Conservation (phyloP, 2,329 filamentous ascomycete genomes). For the Coleophoma cylindrospora region DNA sequence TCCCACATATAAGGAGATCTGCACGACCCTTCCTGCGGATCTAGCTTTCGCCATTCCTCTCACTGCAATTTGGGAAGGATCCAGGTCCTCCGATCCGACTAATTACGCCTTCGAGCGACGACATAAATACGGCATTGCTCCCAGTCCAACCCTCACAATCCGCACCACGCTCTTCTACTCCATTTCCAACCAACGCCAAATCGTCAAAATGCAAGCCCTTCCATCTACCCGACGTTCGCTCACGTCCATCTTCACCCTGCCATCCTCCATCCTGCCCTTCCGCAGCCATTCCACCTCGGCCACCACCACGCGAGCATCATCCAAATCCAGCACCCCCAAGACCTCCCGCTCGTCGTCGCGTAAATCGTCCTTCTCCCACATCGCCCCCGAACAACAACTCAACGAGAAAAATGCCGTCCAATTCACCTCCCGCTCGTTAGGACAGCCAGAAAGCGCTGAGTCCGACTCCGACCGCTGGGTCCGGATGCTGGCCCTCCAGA, state of each 20-base stretch:
- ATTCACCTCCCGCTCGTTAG: background rate
- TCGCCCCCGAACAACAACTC: background rate
- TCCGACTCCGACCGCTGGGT: constrained; percentile 21
- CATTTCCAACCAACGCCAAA: background rate
- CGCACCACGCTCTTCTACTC: background rate
- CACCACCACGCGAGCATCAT: background rate
- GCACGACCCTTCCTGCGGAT: no score
- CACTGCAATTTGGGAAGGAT: no score
- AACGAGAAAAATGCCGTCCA: background rate
- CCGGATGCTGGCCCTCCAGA: constrained; percentile 23
- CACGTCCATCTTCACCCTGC: background rate
- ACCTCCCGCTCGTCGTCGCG: background rate
- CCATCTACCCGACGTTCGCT: constrained; percentile 11
- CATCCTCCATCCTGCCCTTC: background rate
- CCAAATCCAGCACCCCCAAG: background rate
- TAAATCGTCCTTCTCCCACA: background rate
- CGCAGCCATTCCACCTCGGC: background rate
- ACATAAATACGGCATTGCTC: no score
- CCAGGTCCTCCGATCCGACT: no score
- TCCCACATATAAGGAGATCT: no score
- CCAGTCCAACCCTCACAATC: background rate
- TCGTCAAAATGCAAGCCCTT: background rate
- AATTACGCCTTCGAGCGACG: no score
- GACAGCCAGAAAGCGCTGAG: background rate
- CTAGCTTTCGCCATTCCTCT: no score